These are phyloP conservation scores for Byssothecium circinans DNA, from an alignment of 2,329 filamentous ascomycete species.

Conservation along the genomic window DNA sequence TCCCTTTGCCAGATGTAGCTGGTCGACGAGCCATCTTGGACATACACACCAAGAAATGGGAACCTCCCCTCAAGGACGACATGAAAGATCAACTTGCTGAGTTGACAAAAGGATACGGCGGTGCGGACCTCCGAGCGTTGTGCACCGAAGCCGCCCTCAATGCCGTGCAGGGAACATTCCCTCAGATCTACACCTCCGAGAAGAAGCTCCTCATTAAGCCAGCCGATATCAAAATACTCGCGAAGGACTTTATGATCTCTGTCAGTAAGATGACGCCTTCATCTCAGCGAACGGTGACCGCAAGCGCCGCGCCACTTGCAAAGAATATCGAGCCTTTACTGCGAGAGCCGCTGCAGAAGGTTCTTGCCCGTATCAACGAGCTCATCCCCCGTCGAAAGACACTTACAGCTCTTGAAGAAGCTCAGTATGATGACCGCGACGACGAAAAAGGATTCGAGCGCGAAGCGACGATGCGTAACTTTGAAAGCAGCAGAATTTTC, in stretches of 20 bases:
- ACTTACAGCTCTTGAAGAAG: slow-evolving; percentile 87
- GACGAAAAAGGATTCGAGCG: slow-evolving; percentile 81
- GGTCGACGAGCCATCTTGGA: slow-evolving; percentile 85
- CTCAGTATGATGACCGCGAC: slow-evolving; percentile 86
- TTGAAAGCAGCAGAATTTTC: slow-evolving; percentile 86
- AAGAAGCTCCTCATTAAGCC: slow-evolving; percentile 90
- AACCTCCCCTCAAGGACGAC: slow-evolving; percentile 67
- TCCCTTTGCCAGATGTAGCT: slow-evolving; percentile 81
- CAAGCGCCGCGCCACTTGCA: slow-evolving; percentile 78
- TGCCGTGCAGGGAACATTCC: slow-evolving; percentile 91
- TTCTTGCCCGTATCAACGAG: slow-evolving; percentile 70
- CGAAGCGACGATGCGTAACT: slow-evolving; percentile 71
- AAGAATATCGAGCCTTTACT: slow-evolving; percentile 80
- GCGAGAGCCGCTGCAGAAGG: slow-evolving; percentile 68
- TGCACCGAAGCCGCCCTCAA: slow-evolving; percentile 97
- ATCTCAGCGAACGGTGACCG: slow-evolving; percentile 85
- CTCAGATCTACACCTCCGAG: slow-evolving; percentile 90
- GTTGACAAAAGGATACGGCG: slow-evolving; percentile 92
- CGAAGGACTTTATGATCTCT: slow-evolving; percentile 96
- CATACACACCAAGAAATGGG: slow-evolving; percentile 95
- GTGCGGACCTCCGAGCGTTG: slow-evolving; percentile 88
- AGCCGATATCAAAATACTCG: slow-evolving; percentile 78
- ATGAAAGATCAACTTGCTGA: slow-evolving; percentile 86
- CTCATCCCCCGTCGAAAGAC: slow-evolving; percentile 84
- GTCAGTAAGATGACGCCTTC: slow-evolving; percentile 96